These are phyloP conservation scores for Ceratocystis destructans DNA, from an alignment of 2,329 filamentous ascomycete genomes.

Conservation along the genomic window DNA sequence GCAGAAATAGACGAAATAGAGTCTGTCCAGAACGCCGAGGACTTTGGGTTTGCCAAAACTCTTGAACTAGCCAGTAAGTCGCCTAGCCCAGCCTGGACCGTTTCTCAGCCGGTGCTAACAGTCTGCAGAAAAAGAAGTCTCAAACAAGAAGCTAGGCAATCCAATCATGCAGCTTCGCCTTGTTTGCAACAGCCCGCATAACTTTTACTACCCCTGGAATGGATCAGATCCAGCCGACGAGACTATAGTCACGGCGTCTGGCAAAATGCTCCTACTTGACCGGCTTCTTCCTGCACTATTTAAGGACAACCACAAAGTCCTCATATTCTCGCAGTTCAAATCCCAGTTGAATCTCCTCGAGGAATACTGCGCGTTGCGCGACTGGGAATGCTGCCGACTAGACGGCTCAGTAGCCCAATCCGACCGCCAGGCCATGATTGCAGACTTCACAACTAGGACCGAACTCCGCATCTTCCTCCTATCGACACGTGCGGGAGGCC, in stretches of 20 bases:
- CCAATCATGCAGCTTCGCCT: constrained; percentile 82
- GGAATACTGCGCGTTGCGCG: constrained; percentile 71
- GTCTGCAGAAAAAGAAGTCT: constrained; percentile 60
- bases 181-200: constrained; percentile 86
- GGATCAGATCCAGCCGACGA: constrained; percentile 55
- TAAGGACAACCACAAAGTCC: constrained; percentile 64
- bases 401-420: constrained; percentile 74
- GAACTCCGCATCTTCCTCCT: constrained; percentile 68
- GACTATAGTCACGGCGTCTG: constrained; percentile 69
- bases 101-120: constrained; percentile 23
- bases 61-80: constrained; percentile 61
- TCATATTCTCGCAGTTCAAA: constrained; percentile 95
- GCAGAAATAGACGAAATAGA: constrained; percentile 46
- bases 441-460: constrained; percentile 54
- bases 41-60: constrained; percentile 39
- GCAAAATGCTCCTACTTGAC: constrained; percentile 92
- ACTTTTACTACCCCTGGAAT: constrained; percentile 87
- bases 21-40: constrained; percentile 10
- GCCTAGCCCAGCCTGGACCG: background rate
- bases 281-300: constrained; percentile 68
- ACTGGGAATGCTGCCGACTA: constrained; percentile 76
- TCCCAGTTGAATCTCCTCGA: constrained; percentile 84
- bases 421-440: constrained; percentile 56
- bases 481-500: constrained; percentile 80
- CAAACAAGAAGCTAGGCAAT: constrained; percentile 83